These are phyloP conservation scores for Styphnolobium japonicum DNA, from an alignment of 306 rosid genomes.

Conservation along the genomic window DNA sequence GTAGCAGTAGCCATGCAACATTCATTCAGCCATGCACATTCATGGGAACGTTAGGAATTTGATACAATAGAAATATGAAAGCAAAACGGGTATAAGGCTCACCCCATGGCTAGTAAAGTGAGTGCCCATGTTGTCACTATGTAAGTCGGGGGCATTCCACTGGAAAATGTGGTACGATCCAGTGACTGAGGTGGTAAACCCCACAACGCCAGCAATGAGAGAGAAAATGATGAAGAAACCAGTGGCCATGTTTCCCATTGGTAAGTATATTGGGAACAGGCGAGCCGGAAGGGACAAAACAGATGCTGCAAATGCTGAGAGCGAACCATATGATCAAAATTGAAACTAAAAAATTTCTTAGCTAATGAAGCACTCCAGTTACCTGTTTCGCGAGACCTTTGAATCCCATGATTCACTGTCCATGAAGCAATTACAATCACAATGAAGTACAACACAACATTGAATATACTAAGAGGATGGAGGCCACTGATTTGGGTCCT, in stretches of 20 bases:
- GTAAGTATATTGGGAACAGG: conserved; percentile 78
- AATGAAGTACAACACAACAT: conserved; percentile 63
- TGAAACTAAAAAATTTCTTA: not conserved
- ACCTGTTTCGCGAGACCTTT: conserved; percentile 72
- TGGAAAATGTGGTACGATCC: conserved; percentile 55
- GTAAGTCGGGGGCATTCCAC: conserved; percentile 50
- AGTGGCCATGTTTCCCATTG: conserved; percentile 85
- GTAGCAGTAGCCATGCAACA: not conserved
- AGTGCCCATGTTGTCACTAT: conserved; percentile 61
- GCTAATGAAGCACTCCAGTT: not conserved
- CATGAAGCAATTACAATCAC: conserved; percentile 70
- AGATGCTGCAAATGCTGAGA: conserved; percentile 56
- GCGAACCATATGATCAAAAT: not conserved
- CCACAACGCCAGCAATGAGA: conserved; percentile 85
- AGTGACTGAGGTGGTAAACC: conserved; percentile 63
- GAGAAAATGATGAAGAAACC: conserved; percentile 70
- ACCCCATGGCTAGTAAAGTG: conserved; percentile 95
- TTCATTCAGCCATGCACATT: not conserved
- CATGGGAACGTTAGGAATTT: not conserved
- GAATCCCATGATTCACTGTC: conserved; percentile 81
- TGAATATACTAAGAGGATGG: conserved; percentile 56
- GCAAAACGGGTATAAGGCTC: not conserved
- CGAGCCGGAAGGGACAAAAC: conserved; percentile 52
- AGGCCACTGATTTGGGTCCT: conserved; percentile 62
- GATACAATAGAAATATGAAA: not conserved